These are phyloP conservation scores for Elongisporangium prolatum DNA, from an alignment of 352 stramenopile species.

Conservation along the genomic window DNA sequence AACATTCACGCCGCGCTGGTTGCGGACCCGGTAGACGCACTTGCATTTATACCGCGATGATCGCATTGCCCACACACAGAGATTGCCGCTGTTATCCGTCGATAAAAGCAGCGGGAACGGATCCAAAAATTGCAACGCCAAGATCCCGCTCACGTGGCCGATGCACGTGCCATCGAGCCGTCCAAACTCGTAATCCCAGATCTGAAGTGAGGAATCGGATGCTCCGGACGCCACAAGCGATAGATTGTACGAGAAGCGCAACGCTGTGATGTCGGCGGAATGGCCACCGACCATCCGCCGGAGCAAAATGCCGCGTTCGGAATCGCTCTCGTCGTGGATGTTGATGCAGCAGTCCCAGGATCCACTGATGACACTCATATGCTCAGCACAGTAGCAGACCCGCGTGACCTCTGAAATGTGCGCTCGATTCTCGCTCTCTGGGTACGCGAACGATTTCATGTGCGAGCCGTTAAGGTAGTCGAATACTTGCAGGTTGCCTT, in stretches of 20 bases:
- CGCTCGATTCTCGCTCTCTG: slow-evolving; percentile 53
- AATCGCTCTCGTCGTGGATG: slow-evolving; percentile 84
- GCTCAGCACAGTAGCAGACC: slow-evolving; percentile 79
- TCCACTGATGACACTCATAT: slow-evolving; percentile 79
- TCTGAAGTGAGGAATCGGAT: slow-evolving; percentile 59
- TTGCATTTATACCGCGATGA: slow-evolving; percentile 63
- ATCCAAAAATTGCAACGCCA: slow-evolving; percentile 66
- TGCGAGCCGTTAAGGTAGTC: slow-evolving; percentile 85
- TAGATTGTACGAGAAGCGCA: slow-evolving; percentile 68
- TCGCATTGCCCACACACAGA: slow-evolving; percentile 77
- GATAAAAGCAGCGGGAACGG: slow-evolving; percentile 65
- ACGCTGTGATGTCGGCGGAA: slow-evolving; percentile 67
- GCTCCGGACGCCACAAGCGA: slow-evolving; percentile 77
- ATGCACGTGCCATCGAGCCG: slow-evolving; percentile 70
- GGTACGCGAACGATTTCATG: slow-evolving; percentile 85
- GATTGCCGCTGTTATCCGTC: slow-evolving; percentile 62
- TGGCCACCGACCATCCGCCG: slow-evolving; percentile 71
- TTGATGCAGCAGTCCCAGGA: slow-evolving; percentile 81
- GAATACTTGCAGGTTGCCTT: slow-evolving; percentile 72
- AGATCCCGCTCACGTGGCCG: slow-evolving; percentile 62
- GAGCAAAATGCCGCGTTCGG: slow-evolving; percentile 70
- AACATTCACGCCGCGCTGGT: slow-evolving; percentile 26
- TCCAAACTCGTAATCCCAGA: slow-evolving; percentile 89
- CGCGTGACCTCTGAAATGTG: slow-evolving; percentile 71
- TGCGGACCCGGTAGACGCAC: slow-evolving; percentile 70